Conservation (phyloP, 805 yeast species). For the Middelhovenomyces tepae region DNA sequence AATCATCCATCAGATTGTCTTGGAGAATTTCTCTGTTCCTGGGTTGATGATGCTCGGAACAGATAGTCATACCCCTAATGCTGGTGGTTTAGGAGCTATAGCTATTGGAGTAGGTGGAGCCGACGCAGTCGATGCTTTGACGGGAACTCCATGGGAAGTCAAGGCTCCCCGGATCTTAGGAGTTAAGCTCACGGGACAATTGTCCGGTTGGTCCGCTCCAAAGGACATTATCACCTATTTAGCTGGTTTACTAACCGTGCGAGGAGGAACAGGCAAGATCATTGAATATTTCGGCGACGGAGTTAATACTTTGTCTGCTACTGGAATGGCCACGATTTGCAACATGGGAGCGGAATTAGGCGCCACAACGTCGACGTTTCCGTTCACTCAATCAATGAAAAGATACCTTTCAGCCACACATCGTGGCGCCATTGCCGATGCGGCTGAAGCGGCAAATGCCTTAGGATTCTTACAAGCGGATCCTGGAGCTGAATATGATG, state of each 20-base stretch:
- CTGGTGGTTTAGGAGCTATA: slow-evolving; percentile 97
- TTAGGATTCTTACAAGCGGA: slow-evolving; percentile 71
- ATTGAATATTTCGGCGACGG: slow-evolving; percentile 97
- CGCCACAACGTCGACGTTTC: slow-evolving; percentile 97
- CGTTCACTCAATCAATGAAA: slow-evolving; percentile 74
- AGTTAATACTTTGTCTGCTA: slow-evolving; percentile 78
- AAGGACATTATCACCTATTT: slow-evolving; percentile 90
- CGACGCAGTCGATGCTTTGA: slow-evolving; percentile 96
- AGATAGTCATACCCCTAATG: slow-evolving; percentile 98
- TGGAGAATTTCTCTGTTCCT: slow-evolving; percentile 95
- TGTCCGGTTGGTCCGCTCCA: slow-evolving; percentile 94
- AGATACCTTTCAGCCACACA: slow-evolving; percentile 77
- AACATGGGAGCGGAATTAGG: slow-evolving; percentile 99
- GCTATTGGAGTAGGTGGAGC: slow-evolving; percentile 99
- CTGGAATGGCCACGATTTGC: slow-evolving; percentile 99
- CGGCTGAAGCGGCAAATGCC: slow-evolving; percentile 54
- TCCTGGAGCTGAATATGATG: slow-evolving; percentile 81
- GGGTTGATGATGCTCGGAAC: slow-evolving; percentile 97
- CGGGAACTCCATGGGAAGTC: slow-evolving; percentile 97
- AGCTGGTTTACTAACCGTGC: slow-evolving; percentile 88
- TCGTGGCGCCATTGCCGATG: slow-evolving; percentile 73
- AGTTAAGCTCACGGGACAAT: slow-evolving; percentile 80
- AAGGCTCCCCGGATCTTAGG: slow-evolving; percentile 95
- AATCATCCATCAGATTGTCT: slow-evolving; percentile 93
- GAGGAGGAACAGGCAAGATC: slow-evolving; percentile 96